Evolutionary conservation across 1,139 yeast species (phyloP), one percentile per base, ranked within the genome.

Genomic region (Yamadazyma songkhlaensis): DNA sequence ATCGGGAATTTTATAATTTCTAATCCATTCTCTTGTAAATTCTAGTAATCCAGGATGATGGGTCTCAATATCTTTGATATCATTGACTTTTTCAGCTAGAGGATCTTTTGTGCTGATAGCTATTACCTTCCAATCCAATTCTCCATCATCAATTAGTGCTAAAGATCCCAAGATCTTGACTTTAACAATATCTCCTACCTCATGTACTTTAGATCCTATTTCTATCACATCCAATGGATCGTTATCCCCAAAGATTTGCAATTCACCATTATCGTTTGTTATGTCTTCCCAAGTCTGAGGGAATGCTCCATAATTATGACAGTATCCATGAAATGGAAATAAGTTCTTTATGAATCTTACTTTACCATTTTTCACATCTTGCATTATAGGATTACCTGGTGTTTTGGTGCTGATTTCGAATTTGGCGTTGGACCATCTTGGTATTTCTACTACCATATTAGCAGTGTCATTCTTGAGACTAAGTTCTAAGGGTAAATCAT

Each of bases 251-350:
- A 62, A 77, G 42, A 86, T 80, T 45, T 78, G 77, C 38, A 90
- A 79, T 48, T 77, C 84, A 42, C 81, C 81, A 63, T 82, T 80
- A 41, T 67, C 60, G 32, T 58, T 60, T 50, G 78, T 79, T 41
- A 94, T 94, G 55, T 88, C 95, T 64, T 88, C 96, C 96, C 96
- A 88, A 24, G 96, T 88, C 64, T 87, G 96, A 38, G 96, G 95
- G 70, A 88, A 79, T 23, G 96, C 95, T 54, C 96, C 96, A 57
- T 88, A 88, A 71, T 87, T 88, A 68, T 85, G 95, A 49, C 90
- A 78, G 67, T 87, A 87, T 43, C 96, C 96, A 55, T 85, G 88
- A 64, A 79, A 84, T 29, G 96, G 96, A 77, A 86, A 88, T 54
- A 88, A 76, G 69, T 88, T 88, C 64, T 87, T 75, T 31, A 88